These are phyloP conservation scores for Tylopilus vinaceipallidus DNA, from an alignment of 768 basidiomycete species.

Conservation along the genomic window DNA sequence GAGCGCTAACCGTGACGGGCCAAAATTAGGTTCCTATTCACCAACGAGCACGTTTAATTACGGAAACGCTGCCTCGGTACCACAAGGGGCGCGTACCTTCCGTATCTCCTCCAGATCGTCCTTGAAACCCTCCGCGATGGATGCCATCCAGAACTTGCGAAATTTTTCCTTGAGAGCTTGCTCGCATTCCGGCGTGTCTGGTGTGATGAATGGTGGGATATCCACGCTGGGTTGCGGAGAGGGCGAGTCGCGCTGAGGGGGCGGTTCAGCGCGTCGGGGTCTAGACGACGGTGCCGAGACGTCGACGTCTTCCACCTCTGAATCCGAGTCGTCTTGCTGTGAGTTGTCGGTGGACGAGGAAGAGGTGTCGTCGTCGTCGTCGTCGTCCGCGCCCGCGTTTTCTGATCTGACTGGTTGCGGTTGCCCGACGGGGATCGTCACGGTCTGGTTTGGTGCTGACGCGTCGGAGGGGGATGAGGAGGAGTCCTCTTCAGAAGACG, in stretches of 20 bases:
- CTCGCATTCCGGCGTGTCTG: conserved; percentile 42
- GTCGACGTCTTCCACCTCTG: conserved; percentile 5
- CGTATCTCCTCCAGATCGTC: conserved; percentile 83
- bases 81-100: conserved; percentile 49
- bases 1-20: conserved; percentile 62
- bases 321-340: not conserved
- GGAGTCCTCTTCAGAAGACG: conserved; percentile 37
- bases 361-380: conserved; percentile 11
- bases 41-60: not conserved
- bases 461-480: conserved; percentile 22
- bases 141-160: conserved; percentile 84
- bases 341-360: conserved; percentile 19
- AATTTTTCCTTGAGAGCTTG: conserved; percentile 62
- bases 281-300: not conserved
- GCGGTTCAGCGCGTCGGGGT: not conserved
- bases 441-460: conserved; percentile 9
- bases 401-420: conserved; percentile 1
- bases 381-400: not conserved
- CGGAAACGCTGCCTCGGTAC: not conserved
- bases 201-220: conserved; percentile 60
- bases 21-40: conserved; percentile 62
- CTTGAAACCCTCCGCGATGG: conserved; percentile 77
- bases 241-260: conserved; percentile 22
- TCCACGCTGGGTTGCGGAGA: conserved; percentile 21
- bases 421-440: conserved; percentile 7